Evolutionary conservation across 225 moss, liverwort and hornwort genomes (phyloP), one percentile per base, ranked within the genome.

Genomic region (Bryoerythrophyllum caledonicum): DNA sequence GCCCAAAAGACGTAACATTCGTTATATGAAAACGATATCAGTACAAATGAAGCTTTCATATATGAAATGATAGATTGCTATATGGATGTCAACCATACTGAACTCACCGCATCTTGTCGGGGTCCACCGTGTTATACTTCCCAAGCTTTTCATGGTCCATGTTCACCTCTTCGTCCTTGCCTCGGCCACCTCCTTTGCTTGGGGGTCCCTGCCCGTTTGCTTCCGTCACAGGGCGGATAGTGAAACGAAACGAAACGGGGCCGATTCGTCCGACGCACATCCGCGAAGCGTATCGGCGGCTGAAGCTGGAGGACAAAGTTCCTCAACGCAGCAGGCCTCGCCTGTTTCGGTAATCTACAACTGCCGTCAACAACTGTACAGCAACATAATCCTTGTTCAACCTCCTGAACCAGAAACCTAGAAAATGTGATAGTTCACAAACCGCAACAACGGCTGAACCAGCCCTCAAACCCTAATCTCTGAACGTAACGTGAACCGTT

Each of bases 251-350:
- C 26, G 93, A 97, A 68, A 90, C 91, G 24, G 97, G 94, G 16
- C 97, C 94, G 16, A 93, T 97, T 74, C 86, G 94, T 49, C 97
- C 97, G 21, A 93, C 89, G 32, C 97, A 97, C 66, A 76, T 97
- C 63, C 86, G 97, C 54, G 97, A 97, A 78, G 97, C 97, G 51
- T 97, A 91, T 80, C 84, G 94, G 74, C 90, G 94, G 32, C 74
- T 94, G 83, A 94, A 94, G 83, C 83, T 97, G 26, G 97, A 97
- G 82, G 94, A 91, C 49, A 94, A 93, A 90, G 94, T 97, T 51
- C 94, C 97, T 65, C 72, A 84, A 10, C 90, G 86, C 63, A 89
- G 91, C 59, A 86, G 94, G 67, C 83, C 94, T 64, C 92, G 90
- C 57, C 91, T 94, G 26, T 97, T 97, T 60, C 84, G 88, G 64